phyloP scores from a whole-genome alignment of 164 flowering plant genomes.

The Berberis thunbergii region DNA sequence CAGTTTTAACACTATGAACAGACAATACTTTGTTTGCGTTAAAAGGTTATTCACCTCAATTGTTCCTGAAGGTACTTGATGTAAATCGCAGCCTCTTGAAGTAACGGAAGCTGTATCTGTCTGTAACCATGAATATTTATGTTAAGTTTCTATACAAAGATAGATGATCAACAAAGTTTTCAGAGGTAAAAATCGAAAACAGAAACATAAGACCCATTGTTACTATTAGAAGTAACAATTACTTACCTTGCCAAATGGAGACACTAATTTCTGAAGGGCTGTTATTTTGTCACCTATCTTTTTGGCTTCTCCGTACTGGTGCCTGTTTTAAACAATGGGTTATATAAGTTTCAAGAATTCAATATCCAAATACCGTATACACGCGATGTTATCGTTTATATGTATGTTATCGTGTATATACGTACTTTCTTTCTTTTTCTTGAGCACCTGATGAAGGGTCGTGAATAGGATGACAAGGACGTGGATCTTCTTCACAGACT shows the following conservation, averaged over 20 bases:
- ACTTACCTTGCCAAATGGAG: constrained; percentile 80
- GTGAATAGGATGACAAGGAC: neutral
- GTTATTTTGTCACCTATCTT: constrained; percentile 59
- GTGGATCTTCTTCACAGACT: neutral
- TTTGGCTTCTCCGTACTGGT: constrained; percentile 46
- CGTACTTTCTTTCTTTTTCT: neutral
- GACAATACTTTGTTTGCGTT: neutral
- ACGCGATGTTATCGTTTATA: neutral
- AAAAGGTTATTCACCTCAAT: constrained; percentile 26
- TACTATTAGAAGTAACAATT: neutral
- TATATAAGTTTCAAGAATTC: no score
- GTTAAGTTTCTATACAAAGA: neutral
- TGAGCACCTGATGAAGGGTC: neutral
- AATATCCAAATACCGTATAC: no score
- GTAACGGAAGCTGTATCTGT: constrained; percentile 78
- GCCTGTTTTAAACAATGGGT: constrained; percentile 10
- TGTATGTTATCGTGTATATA: neutral
- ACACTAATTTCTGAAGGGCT: constrained; percentile 66
- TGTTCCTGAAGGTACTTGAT: constrained; percentile 54
- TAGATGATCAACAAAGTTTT: no score
- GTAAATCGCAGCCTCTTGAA: constrained; percentile 48
- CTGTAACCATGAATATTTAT: constrained; percentile 24
- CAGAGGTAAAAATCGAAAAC: no score
- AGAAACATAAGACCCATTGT: neutral
- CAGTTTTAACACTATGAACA: neutral